Conservation (phyloP, 805 yeast genomes). For the Candida easanensis region DNA sequence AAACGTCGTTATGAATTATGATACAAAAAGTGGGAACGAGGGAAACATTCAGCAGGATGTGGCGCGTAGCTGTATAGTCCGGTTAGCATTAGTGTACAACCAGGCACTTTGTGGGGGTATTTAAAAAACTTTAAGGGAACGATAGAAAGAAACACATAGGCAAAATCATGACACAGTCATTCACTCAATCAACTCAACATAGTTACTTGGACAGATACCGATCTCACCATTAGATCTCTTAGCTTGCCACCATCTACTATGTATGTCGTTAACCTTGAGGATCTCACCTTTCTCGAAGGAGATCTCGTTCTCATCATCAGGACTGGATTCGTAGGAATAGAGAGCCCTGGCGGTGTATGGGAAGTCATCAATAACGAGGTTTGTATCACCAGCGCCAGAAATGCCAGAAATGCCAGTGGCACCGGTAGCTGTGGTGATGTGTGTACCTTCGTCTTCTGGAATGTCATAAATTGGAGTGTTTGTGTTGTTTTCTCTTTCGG, state of each 20-base stretch:
- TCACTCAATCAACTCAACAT: constrained; percentile 66
- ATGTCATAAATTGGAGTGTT: constrained; percentile 21
- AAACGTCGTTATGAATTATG: neutral
- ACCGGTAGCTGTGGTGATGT: constrained; percentile 18
- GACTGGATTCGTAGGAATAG: constrained; percentile 84
- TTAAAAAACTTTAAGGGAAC: no score
- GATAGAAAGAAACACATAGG: neutral
- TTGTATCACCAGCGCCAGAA: constrained; percentile 14
- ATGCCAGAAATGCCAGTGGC: constrained; percentile 10
- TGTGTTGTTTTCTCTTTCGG: constrained; percentile 21
- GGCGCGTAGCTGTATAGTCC: neutral
- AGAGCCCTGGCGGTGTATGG: constrained; percentile 85
- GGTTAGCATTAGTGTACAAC: neutral
- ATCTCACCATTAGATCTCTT: constrained; percentile 84
- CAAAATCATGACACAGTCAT: neutral
- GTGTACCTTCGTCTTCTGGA: constrained; percentile 19
- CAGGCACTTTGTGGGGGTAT: neutral
- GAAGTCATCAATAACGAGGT: constrained; percentile 45
- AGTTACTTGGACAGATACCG: constrained; percentile 95
- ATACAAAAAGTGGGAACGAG: no score
- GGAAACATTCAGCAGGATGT: no score
- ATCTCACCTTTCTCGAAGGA: constrained; percentile 89
- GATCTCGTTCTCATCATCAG: constrained; percentile 89
- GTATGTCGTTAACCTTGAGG: constrained; percentile 87
- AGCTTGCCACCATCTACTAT: constrained; percentile 99